Base-by-base conservation (phyloP, 768 basidiomycete species). In the Suillus luteus region DNA sequence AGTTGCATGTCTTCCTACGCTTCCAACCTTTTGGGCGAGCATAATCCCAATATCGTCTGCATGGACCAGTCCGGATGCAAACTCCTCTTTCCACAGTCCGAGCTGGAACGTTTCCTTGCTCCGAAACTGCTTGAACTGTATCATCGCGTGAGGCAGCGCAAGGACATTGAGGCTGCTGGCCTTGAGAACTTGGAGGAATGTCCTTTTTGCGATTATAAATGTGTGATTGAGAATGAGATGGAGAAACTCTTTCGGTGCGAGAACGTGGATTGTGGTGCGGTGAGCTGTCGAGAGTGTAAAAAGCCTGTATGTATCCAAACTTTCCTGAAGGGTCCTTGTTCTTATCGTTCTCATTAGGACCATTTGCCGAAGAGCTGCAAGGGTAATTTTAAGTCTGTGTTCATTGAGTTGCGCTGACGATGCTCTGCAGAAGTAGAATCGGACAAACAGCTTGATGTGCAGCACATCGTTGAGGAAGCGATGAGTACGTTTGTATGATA, bases 151-250 rank as follows among this genome's bases (percentile, higher is more conserved):
- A 85, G 85, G 66, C 91, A 92, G 71, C 85, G 84, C 43, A 90
- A 91, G 72, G 92, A 94, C 67, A 85, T 96, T 38, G 86, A 90
- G 62, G 85, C 83, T 0, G 95, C 95, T 19, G 86, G 82, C 2
- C 71, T 97, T 41, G 92, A 92, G 54, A 87, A 86, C 5, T 79
- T 96, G 14, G 94, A 95, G 73, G 91, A 91, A 68, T 97, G 95
- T 72, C 95, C 95, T 5, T 92, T 89, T 67, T 97, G 95, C 76
- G 92, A 94, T 49, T 97, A 85, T 78, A 91, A 87, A 63, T 88
- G 87, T 67, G 85, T 91, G n/a, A 87, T 93, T 60, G 91, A 91
- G 60, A 83, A 88, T 61, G 74, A 73, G 43, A 78, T 84, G 58
- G 90, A 92, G 71, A 88, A 84, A 72, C 75, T 93, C 37, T 81